Conservation (phyloP, 176 grass and related monocot species). For the Tuctoria greenei region DNA sequence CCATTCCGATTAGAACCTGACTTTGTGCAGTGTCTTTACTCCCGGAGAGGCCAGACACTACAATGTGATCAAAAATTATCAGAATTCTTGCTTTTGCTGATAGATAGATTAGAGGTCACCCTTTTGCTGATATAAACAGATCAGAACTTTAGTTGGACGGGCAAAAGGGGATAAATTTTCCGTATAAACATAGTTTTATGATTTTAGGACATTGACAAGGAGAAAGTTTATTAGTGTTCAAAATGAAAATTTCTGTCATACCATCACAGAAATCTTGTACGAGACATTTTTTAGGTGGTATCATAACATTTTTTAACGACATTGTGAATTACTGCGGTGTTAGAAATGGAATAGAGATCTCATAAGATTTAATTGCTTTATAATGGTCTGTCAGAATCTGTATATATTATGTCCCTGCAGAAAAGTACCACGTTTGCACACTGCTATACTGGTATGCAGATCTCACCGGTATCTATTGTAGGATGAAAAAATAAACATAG, state of each 20-base stretch:
- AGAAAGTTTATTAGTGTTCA: background rate
- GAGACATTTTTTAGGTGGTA: background rate
- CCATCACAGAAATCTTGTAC: background rate
- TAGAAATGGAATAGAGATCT: constrained; percentile 7
- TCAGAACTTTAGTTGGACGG: background rate
- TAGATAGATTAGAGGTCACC: constrained; percentile 18
- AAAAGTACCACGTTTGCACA: background rate
- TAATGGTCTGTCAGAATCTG: too few species aligned
- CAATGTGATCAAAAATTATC: constrained; percentile 17
- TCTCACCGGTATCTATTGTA: background rate
- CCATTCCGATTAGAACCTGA: constrained; percentile 94
- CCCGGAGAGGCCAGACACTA: constrained; percentile 91
- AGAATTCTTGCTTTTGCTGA: constrained; percentile 5
- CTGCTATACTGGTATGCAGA: background rate
- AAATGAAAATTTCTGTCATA: background rate
- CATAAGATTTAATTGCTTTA: background rate
- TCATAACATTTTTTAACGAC: background rate
- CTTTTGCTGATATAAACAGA: background rate
- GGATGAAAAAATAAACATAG: too few species aligned
- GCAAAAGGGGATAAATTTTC: constrained; percentile 3
- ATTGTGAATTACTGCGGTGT: background rate
- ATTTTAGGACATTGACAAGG: background rate
- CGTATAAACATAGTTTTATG: constrained; percentile 11
- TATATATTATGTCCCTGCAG: background rate
- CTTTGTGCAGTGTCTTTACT: constrained; percentile 90